Evolutionary conservation across 495 filamentous ascomycete species (phyloP).

Genomic region (Annulohypoxylon moriforme): DNA sequence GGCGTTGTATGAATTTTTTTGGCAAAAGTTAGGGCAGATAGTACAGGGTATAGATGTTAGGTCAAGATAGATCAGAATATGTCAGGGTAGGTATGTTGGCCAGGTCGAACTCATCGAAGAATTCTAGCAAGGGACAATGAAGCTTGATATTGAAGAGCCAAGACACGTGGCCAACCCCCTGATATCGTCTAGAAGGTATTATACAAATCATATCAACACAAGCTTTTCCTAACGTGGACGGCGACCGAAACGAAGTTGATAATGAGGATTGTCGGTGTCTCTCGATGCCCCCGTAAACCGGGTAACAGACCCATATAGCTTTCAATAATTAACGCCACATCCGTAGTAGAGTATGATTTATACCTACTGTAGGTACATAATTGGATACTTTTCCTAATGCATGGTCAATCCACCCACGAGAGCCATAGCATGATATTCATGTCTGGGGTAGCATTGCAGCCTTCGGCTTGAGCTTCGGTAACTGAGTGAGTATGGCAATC

Average conservation of each 20-base stretch:
- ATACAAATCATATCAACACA: neutral
- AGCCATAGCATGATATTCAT: neutral
- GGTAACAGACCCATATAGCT: neutral
- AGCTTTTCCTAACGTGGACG: constrained; percentile 1
- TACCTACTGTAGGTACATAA: neutral
- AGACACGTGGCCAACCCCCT: neutral
- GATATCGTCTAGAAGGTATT: neutral
- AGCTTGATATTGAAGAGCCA: constrained; percentile 13
- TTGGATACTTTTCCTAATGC: neutral
- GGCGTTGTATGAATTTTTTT: neutral
- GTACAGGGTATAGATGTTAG: neutral
- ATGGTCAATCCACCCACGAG: neutral
- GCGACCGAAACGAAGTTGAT: neutral
- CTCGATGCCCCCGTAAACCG: neutral
- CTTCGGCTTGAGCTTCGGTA: neutral
- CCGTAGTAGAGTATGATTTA: neutral
- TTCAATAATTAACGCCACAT: neutral
- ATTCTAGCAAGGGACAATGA: constrained; percentile 1
- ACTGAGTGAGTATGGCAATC: neutral
- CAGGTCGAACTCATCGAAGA: neutral
- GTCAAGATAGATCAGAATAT: neutral
- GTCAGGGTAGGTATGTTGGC: neutral
- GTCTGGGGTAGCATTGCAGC: neutral
- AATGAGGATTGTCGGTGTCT: constrained; percentile 12
- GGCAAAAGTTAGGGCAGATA: no score